A percentile compares a stretch with the other conserved stretches of the same genome.
Conservation (phyloP, 2,329 filamentous ascomycete genomes). For the Trichoderma cornu-damae region DNA sequence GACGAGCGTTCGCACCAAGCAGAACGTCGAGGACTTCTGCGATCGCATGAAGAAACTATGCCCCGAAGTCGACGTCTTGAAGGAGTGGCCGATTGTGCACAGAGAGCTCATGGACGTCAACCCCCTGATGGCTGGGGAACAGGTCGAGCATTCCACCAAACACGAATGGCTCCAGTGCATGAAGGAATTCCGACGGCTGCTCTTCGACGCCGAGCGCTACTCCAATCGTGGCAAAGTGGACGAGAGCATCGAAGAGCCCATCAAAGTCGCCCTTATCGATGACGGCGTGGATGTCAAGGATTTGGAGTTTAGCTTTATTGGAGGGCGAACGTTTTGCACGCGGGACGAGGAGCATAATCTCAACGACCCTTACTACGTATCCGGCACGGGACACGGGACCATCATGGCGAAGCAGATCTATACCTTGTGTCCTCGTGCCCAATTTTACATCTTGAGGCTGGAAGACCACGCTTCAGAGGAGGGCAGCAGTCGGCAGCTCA, state of each 20-base stretch:
- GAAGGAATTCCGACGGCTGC: conserved; percentile 23
- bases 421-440: conserved; percentile 24
- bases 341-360: conserved; percentile 21
- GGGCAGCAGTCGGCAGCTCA: neutral
- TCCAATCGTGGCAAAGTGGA: conserved; percentile 4
- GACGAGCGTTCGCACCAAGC: conserved; percentile 18
- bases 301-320: conserved; percentile 25
- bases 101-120: conserved; percentile 4
- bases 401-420: conserved; percentile 28
- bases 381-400: conserved; percentile 27
- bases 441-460: conserved; percentile 23
- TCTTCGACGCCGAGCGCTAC: conserved; percentile 23
- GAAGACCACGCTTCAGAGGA: conserved; percentile 18
- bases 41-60: conserved; percentile 19
- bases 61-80: conserved; percentile 15
- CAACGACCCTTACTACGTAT: conserved; percentile 28
- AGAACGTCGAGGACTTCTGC: conserved; percentile 21
- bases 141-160: conserved; percentile 21
- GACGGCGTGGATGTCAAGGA: conserved; percentile 34
- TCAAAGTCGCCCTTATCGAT: conserved; percentile 37
- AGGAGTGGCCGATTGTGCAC: conserved; percentile 16
- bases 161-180: conserved; percentile 28
- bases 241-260: conserved; percentile 22
- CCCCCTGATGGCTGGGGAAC: conserved; percentile 7
- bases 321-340: conserved; percentile 28